Evolutionary conservation across 805 yeast genomes (phyloP).

Genomic region (Metschnikowia anglica): DNA sequence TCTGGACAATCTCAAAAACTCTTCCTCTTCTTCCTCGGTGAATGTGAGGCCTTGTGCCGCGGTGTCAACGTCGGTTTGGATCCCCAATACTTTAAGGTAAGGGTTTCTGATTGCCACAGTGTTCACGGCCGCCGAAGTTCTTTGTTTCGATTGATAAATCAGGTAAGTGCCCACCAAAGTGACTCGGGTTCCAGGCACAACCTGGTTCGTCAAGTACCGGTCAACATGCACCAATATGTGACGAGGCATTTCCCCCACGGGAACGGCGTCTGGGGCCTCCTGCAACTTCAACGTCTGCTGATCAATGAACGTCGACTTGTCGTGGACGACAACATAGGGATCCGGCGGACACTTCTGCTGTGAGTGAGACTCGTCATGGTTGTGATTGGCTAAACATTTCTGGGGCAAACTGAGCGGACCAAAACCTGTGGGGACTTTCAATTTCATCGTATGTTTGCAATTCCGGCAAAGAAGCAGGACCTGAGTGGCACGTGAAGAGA

Average conservation of each 20-base stretch:
- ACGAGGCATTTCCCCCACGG: constrained; percentile 98
- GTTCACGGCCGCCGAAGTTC: constrained; percentile 31
- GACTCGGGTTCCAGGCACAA: constrained; percentile 94
- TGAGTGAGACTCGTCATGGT: constrained; percentile 43
- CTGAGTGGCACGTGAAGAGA: constrained; percentile 81
- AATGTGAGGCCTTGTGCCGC: constrained; percentile 60
- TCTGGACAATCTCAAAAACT: constrained; percentile 76
- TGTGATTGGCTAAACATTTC: constrained; percentile 52
- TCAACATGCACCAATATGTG: constrained; percentile 86
- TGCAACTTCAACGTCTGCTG: constrained; percentile 93
- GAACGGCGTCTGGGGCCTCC: constrained; percentile 98
- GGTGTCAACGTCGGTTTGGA: constrained; percentile 78
- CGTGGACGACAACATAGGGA: constrained; percentile 92
- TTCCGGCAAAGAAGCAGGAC: constrained; percentile 83
- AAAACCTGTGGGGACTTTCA: constrained; percentile 65
- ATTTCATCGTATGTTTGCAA: constrained; percentile 76
- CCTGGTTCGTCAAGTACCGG: constrained; percentile 82
- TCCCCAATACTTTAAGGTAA: constrained; percentile 81
- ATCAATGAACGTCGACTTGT: constrained; percentile 88
- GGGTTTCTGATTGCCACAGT: constrained; percentile 94
- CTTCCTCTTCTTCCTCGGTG: constrained; percentile 92
- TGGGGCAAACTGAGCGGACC: constrained; percentile 70
- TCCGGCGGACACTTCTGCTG: constrained; percentile 77
- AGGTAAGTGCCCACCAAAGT: constrained; percentile 91
- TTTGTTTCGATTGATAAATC: constrained; percentile 71